Base-by-base conservation (phyloP, 495 filamentous ascomycete species). In the Penicillium goetzii region DNA sequence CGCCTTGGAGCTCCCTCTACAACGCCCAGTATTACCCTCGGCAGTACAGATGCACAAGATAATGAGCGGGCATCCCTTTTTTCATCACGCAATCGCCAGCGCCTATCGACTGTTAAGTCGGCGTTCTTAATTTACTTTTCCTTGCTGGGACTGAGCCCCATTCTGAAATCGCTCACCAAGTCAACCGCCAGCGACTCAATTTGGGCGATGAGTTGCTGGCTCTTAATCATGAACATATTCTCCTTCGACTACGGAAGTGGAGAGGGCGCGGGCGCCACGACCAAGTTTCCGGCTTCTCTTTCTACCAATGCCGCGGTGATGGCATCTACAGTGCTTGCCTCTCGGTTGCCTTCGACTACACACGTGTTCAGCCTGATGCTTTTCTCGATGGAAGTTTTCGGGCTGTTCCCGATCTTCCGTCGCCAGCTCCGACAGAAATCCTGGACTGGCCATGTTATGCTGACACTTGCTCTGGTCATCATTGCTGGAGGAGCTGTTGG, bases 301-400 rank as follows among this genome's bases (percentile, higher is more conserved):
- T 95, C 92, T 36, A 97, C 92, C 28, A 98, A 98, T 66, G 93
- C 95, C 8, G 94, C 96, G 0, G 82, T 97, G 17, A 97, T 97
- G 91, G 93, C 93, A 4, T 92, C 89, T 8, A 96, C 95, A 1
- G 92, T 97, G 64, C 85, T 99, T 15, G 95, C 95, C 0, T 94
- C 90, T 38, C 87, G 93, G 3, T 81, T 99, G 15, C 90, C 90
- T 2, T 89, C 86, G 49, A 97, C 96, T 0, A 92, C 91, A 0
- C 93, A 98, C 71, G 95, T 99, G 10, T 99, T 99, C 77, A 93
- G 90, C 58, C 83, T 99, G 4, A 97, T 93, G 28, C 83, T 99
- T 2, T 98, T 98, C 81, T 90, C 87, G 61, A 99, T 99, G 72
- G 93, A 99, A 74, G 92, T 98, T 6, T 99, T 99, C 68, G 95